Conservation (phyloP, 1,139 yeast species). For the Entelexis sorbosivorans region DNA sequence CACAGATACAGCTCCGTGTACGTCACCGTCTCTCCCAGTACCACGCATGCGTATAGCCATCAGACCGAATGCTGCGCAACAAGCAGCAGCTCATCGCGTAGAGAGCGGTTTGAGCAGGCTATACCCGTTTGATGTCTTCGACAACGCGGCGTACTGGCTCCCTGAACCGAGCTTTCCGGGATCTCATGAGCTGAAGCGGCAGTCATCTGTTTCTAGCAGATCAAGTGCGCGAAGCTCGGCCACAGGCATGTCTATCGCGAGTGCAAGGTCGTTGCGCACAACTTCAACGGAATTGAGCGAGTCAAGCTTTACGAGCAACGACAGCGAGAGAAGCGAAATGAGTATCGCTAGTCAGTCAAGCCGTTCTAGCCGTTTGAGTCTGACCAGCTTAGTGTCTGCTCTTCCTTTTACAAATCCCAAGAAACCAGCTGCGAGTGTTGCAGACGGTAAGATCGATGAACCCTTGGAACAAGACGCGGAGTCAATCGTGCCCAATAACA, state of each 20-base stretch:
- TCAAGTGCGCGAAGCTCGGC: neutral
- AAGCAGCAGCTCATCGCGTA: neutral
- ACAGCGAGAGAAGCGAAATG: neutral
- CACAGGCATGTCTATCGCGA: neutral
- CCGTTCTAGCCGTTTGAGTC: neutral
- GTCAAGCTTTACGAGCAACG: neutral
- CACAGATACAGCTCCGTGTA: constrained; percentile 35
- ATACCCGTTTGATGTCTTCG: constrained; percentile 61
- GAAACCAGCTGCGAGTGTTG: neutral
- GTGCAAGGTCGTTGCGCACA: neutral
- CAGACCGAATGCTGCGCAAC: constrained; percentile 3
- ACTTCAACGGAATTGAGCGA: neutral
- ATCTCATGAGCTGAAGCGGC: neutral
- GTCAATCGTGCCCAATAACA: neutral
- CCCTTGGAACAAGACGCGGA: neutral
- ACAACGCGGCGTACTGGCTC: constrained; percentile 58
- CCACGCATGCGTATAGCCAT: constrained; percentile 18
- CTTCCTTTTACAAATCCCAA: neutral
- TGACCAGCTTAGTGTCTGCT: neutral
- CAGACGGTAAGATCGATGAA: neutral
- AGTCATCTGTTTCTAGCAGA: neutral
- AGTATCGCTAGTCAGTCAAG: neutral
- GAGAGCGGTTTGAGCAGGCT: constrained; percentile 23
- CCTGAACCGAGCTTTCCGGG: neutral
- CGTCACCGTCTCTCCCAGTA: constrained; percentile 21